Percentiles rank a stretch among this genome's conserved stretches.
Evolutionary conservation across 148 eudicot species (phyloP).

Genomic region (Rheum nobile): DNA sequence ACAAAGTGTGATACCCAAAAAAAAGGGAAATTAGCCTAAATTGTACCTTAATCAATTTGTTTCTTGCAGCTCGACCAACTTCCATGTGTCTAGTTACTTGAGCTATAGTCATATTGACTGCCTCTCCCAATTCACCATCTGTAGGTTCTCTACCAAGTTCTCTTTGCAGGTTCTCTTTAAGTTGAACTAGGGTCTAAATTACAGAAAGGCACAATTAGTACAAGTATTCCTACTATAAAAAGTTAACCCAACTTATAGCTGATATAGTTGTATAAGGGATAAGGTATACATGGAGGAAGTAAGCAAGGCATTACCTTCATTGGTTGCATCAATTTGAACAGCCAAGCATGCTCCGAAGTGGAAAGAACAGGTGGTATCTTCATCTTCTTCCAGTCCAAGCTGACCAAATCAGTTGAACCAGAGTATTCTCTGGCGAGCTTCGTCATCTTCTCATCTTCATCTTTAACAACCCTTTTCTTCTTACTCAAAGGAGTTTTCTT

Average conservation of each 20-base stretch:
- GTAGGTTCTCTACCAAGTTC: constrained; percentile 67
- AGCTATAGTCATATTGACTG: constrained; percentile 42
- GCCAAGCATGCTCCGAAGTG: constrained; percentile 74
- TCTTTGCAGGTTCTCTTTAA: constrained; percentile 47
- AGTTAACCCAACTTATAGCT: background rate
- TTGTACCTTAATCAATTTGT: constrained; percentile 77
- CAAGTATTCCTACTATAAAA: background rate
- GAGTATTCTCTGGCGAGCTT: constrained; percentile 73
- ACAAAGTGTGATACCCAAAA: background rate
- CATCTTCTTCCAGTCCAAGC: constrained; percentile 93
- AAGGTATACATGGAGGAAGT: background rate
- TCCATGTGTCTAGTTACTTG: constrained; percentile 48
- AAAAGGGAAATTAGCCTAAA: background rate
- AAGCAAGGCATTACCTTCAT: constrained; percentile 43
- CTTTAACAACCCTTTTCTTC: constrained; percentile 21
- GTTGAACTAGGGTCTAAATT: constrained; percentile 46
- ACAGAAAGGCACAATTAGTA: background rate
- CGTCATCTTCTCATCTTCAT: constrained; percentile 46
- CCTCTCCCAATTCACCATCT: constrained; percentile 59
- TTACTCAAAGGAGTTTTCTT: constrained; percentile 14
- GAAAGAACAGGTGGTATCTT: constrained; percentile 94
- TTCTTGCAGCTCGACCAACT: constrained; percentile 77
- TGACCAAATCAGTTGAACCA: constrained; percentile 52
- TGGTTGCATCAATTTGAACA: constrained; percentile 87
- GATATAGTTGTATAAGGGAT: background rate